Evolutionary conservation across 73 alveolate genomes (phyloP).

Genomic region (Paramecium tetraurelia): DNA sequence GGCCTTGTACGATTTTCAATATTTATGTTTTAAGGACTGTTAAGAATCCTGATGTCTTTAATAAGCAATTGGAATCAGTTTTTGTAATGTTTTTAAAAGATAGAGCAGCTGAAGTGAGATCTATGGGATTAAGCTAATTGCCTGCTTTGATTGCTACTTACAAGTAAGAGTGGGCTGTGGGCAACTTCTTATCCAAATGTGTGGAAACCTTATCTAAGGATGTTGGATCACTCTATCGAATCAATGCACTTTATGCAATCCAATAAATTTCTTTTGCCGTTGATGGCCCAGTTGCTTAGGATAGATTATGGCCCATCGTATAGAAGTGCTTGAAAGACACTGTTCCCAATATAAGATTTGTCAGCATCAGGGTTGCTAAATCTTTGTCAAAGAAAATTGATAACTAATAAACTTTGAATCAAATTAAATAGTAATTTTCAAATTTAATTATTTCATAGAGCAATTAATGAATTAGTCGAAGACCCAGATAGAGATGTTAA

Average conservation of each 20-base stretch:
- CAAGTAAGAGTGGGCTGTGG: conserved; percentile 89
- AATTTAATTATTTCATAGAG: conserved; percentile 8
- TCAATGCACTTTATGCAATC: conserved; percentile 38
- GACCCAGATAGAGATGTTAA: conserved; percentile 88
- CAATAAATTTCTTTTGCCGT: conserved; percentile 67
- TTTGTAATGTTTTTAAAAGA: conserved; percentile 89
- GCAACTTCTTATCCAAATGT: conserved; percentile 85
- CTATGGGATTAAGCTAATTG: conserved; percentile 85
- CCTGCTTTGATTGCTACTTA: conserved; percentile 78
- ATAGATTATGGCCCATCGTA: conserved; percentile 84
- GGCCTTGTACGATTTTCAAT: conserved; percentile 44
- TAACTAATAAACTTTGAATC: conserved; percentile 44
- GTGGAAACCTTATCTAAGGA: conserved; percentile 83
- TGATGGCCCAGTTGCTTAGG: conserved; percentile 78
- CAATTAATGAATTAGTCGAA: conserved; percentile 58
- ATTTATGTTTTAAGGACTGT: not conserved
- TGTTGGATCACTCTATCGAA: conserved; percentile 71
- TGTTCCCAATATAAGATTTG: conserved; percentile 93
- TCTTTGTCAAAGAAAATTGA: conserved; percentile 73
- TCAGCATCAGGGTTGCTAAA: conserved; percentile 84
- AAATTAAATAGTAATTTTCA: conserved; percentile 49
- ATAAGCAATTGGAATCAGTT: conserved; percentile 79
- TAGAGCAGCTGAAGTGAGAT: conserved; percentile 96
- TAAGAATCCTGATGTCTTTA: conserved; percentile 86
- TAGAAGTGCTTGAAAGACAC: conserved; percentile 87